Evolutionary conservation across 1,284 basidiomycete species (phyloP).

Genomic region (Peniophora sp.): DNA sequence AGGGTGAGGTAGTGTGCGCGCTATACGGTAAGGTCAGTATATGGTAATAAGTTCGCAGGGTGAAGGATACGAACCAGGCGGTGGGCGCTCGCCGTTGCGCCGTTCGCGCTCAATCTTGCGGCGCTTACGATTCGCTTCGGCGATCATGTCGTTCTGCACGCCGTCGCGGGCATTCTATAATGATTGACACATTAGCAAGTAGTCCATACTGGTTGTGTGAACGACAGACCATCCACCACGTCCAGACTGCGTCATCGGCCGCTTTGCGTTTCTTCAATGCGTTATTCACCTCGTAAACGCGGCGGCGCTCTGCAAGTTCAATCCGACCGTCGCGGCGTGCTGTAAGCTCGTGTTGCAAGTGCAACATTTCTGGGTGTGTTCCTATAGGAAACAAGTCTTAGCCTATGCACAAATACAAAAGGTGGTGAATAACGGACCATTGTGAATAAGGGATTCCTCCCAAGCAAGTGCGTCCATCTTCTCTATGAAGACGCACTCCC

Average conservation of each 20-base stretch:
- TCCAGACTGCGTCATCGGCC: constrained; percentile 64
- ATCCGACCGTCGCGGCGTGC: constrained; percentile 67
- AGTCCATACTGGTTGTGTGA: neutral
- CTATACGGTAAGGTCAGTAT: constrained; percentile 12
- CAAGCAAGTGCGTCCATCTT: constrained; percentile 75
- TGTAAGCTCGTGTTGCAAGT: constrained; percentile 69
- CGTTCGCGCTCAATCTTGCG: constrained; percentile 77
- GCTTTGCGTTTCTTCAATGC: constrained; percentile 47
- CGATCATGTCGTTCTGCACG: constrained; percentile 75
- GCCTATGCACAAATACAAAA: constrained; percentile 2
- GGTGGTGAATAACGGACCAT: constrained; percentile 36
- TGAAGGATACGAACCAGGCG: constrained; percentile 40
- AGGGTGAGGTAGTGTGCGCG: constrained; percentile 24
- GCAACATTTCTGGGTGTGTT: constrained; percentile 75
- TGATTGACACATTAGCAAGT: neutral
- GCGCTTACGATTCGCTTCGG: constrained; percentile 76
- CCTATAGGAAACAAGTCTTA: constrained; percentile 31
- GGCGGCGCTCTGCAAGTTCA: constrained; percentile 63
- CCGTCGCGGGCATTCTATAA: constrained; percentile 56
- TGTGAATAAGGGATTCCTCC: constrained; percentile 63
- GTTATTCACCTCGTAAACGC: constrained; percentile 54
- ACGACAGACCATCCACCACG: constrained; percentile 63
- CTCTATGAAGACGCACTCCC: constrained; percentile 71
- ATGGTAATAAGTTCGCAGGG: neutral
- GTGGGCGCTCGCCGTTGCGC: constrained; percentile 64